Conservation (phyloP, 305 asterid species). For the Fraxinus albicans region DNA sequence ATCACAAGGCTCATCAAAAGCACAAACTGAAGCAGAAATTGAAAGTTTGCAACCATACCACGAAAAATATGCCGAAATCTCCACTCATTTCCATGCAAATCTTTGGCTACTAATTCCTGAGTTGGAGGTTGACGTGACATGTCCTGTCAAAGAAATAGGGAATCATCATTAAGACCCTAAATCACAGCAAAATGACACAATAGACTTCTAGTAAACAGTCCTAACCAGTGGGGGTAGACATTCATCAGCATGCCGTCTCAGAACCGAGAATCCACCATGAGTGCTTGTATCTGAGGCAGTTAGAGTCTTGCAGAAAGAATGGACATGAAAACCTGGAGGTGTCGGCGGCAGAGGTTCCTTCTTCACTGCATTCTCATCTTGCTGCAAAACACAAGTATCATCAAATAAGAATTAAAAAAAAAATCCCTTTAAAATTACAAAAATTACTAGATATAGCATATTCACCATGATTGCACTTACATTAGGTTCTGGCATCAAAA, state of each 20-base stretch:
- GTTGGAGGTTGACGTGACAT: slow-evolving; percentile 95
- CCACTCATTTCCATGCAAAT: slow-evolving; percentile 90
- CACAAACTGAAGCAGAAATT: background rate
- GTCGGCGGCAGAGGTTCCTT: slow-evolving; percentile 57
- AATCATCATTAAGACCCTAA: slow-evolving; percentile 13
- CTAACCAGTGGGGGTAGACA: slow-evolving; percentile 93
- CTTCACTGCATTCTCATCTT: slow-evolving; percentile 72
- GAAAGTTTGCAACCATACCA: slow-evolving; percentile 41
- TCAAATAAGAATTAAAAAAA: background rate
- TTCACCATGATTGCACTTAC: slow-evolving; percentile 41
- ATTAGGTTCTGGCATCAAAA: slow-evolving; percentile 70
- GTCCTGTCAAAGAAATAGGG: slow-evolving; percentile 49
- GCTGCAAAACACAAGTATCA: slow-evolving; percentile 40
- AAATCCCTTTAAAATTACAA: background rate
- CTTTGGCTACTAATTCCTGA: slow-evolving; percentile 84
- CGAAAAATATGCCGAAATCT: slow-evolving; percentile 90
- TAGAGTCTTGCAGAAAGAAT: slow-evolving; percentile 90
- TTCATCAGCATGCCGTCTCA: slow-evolving; percentile 95
- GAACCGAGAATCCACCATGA: slow-evolving; percentile 92
- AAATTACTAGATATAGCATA: background rate
- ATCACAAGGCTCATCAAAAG: background rate
- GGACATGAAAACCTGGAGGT: slow-evolving; percentile 66
- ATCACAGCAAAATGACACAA: background rate
- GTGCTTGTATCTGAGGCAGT: slow-evolving; percentile 97
- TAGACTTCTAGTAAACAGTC: slow-evolving; percentile 11